Percentiles rank a stretch among this genome's conserved stretches.
phyloP scores from a whole-genome alignment of 805 yeast species.

The Pichia sporocuriosa region DNA sequence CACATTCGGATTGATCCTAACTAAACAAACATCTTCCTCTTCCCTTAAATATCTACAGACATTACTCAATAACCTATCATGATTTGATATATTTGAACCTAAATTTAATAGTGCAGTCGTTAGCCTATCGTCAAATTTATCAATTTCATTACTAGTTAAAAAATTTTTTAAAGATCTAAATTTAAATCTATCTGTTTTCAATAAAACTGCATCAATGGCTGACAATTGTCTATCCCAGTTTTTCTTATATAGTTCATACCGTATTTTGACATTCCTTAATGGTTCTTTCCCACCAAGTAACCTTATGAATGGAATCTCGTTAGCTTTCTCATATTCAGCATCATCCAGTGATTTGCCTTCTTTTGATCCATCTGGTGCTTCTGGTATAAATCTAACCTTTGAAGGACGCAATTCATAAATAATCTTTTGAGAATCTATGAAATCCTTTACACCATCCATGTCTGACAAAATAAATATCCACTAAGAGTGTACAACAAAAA shows the following conservation, averaged over 20 bases:
- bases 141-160: slow-evolving; percentile 13
- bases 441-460: slow-evolving; percentile 11
- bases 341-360: slow-evolving; percentile 6
- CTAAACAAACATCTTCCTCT: slow-evolving; percentile 13
- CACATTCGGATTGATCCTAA: slow-evolving; percentile 14
- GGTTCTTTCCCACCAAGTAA: slow-evolving; percentile 41
- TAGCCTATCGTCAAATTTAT: slow-evolving; percentile 24
- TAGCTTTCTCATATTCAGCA: slow-evolving; percentile 1
- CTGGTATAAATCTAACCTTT: background rate
- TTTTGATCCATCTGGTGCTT: slow-evolving; percentile 6
- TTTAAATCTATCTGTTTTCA: slow-evolving; percentile 30
- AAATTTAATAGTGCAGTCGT: slow-evolving; percentile 33
- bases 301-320: slow-evolving; percentile 34
- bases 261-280: slow-evolving; percentile 26
- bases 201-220: slow-evolving; percentile 26
- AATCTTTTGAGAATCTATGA: slow-evolving; percentile 28
- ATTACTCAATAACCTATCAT: slow-evolving; percentile 29
- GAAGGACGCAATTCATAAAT: slow-evolving; percentile 23
- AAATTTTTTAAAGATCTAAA: slow-evolving; percentile 28
- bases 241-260: slow-evolving; percentile 38
- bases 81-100: slow-evolving; percentile 39
- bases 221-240: slow-evolving; percentile 32
- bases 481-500: background rate
- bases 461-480: background rate
- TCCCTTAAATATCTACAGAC: slow-evolving; percentile 19